Evolutionary conservation across 208 protist genomes (phyloP), one percentile per base, ranked within the genome.

Genomic region (Trypanosoma avium): DNA sequence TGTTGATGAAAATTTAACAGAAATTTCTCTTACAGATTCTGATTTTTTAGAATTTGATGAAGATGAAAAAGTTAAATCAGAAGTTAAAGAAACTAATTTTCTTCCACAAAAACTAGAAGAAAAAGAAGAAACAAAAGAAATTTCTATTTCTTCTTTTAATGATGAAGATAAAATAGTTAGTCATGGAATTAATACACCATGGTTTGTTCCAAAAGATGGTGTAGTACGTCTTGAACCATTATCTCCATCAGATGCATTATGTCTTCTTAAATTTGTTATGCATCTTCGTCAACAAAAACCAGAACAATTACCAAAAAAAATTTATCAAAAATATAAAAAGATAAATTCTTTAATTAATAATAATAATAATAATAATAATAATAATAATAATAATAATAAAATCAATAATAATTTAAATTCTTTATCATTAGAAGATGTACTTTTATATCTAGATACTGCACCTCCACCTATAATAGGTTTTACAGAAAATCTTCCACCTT

Each of bases 381-480:
- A n/a, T n/a, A n/a, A n/a, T n/a, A n/a, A n/a, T n/a, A n/a, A n/a
- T n/a, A n/a, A n/a, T n/a, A n/a, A n/a, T n/a, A n/a, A n/a, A n/a
- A n/a, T n/a, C n/a, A 33, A 62, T 1, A 30, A 9, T n/a, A 5
- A 12, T 45, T 35, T 19, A 22, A 65, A 48, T 29, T 26, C 21
- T 60, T 71, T 93, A 5, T 74, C 70, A 21, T 62, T 89, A 10
- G 63, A 66, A 21, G 82, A 94, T 47, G 76, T 91, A 4, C 55
- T 78, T 26, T 26, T 46, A 27, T 94, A 92, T 72, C 70, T 92
- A 13, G 82, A 91, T 49, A 79, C 68, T 12, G 88, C 88, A 17
- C 80, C 88, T 10, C 61, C 81, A 15, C 84, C 88, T 4, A 79
- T 94, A 22, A 26, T 90, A 33, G 84, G 77, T 21, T 86, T 91